These are phyloP conservation scores for Colletotrichum sojae DNA, from an alignment of 2,329 filamentous ascomycete species.

Conservation along the genomic window DNA sequence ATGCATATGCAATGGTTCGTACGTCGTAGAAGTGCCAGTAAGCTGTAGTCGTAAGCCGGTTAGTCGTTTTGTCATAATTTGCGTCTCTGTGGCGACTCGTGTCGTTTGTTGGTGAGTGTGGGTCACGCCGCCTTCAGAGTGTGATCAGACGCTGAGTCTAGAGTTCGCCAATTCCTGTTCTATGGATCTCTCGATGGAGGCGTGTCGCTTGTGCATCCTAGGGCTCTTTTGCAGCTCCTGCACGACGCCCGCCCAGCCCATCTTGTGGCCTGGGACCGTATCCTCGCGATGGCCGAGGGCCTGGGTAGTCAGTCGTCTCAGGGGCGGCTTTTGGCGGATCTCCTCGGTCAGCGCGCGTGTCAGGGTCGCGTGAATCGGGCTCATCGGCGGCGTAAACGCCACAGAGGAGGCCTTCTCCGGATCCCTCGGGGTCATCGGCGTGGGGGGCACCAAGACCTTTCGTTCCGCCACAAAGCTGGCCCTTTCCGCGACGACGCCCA, in stretches of 20 bases:
- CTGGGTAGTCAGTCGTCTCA: conserved; percentile 68
- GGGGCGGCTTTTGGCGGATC: conserved; percentile 61
- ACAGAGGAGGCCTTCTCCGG: conserved; percentile 47
- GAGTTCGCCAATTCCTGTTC: conserved; percentile 45
- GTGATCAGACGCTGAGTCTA: conserved; percentile 50
- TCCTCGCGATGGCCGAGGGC: conserved; percentile 67
- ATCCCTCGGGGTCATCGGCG: conserved; percentile 43
- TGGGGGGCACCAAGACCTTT: conserved; percentile 17
- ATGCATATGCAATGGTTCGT: conserved; percentile 17
- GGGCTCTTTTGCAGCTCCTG: conserved; percentile 74
- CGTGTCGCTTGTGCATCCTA: conserved; percentile 72
- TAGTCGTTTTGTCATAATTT: conserved; percentile 16
- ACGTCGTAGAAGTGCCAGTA: conserved; percentile 15
- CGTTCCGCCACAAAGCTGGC: conserved; percentile 48
- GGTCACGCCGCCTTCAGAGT: conserved; percentile 13
- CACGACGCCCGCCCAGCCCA: conserved; percentile 75
- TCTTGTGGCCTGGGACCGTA: conserved; percentile 61
- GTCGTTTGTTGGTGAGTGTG: not conserved
- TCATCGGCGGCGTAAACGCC: conserved; percentile 48
- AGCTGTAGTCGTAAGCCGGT: conserved; percentile 28
- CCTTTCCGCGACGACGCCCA: conserved; percentile 68
- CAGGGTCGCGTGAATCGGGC: conserved; percentile 48
- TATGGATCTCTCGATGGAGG: conserved; percentile 74
- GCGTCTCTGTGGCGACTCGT: not conserved
- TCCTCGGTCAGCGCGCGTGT: conserved; percentile 60